Evolutionary conservation across 2,329 filamentous ascomycete genomes (phyloP).

Genomic region (Pseudocercospora cruenta): DNA sequence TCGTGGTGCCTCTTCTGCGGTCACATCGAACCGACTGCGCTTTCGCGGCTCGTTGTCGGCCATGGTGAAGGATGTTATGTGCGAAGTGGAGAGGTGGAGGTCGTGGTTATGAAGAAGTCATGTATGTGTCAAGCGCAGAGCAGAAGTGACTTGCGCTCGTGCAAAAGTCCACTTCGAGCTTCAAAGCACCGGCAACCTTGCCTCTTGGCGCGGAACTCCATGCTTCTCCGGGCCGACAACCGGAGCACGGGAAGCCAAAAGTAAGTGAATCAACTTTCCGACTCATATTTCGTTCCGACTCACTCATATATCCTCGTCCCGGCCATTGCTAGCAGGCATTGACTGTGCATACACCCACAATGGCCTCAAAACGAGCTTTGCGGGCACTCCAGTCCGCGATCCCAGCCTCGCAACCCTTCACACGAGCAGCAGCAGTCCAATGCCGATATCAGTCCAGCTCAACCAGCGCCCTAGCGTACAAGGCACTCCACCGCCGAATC

Average conservation of each 20-base stretch:
- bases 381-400: slow-evolving; percentile 29
- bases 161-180: not conserved
- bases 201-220: not conserved
- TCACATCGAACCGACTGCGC: slow-evolving; percentile 81
- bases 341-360: slow-evolving; percentile 22
- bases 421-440: slow-evolving; percentile 23
- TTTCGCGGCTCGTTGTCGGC: slow-evolving; percentile 75
- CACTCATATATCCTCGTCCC: not conserved
- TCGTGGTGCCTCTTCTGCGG: slow-evolving; percentile 73
- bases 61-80: slow-evolving; percentile 54
- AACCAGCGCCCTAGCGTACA: slow-evolving; percentile 86
- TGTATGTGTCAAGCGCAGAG: not conserved
- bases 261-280: not conserved
- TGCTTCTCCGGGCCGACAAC: not conserved
- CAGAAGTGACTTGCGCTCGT: not conserved
- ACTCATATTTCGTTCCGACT: not conserved
- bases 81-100: not conserved
- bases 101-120: not conserved
- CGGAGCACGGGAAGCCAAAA: not conserved
- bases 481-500: slow-evolving; percentile 89
- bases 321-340: not conserved
- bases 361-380: slow-evolving; percentile 41
- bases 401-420: slow-evolving; percentile 23
- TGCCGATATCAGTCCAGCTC: slow-evolving; percentile 61
- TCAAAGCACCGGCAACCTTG: not conserved